Evolutionary conservation across 352 stramenopile genomes (phyloP).

Genomic region (Elongisporangium anandrum): DNA sequence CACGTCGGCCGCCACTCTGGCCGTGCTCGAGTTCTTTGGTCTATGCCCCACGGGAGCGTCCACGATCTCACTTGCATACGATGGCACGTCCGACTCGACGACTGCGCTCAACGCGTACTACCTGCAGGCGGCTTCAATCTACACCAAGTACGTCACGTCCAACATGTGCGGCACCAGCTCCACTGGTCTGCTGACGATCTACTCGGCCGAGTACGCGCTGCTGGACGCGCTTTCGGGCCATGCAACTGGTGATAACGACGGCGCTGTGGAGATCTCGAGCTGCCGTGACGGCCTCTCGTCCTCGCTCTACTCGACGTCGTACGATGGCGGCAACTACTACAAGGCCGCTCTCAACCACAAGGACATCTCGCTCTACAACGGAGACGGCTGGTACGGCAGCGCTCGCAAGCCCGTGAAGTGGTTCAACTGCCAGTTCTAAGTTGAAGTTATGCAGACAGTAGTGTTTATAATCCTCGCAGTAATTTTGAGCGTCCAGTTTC

Average conservation of each 20-base stretch:
- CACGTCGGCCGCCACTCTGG: slow-evolving; percentile 1
- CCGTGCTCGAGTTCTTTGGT: slow-evolving; percentile 7
- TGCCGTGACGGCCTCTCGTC: slow-evolving; percentile 12
- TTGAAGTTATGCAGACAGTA: background rate
- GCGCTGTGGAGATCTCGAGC: slow-evolving; percentile 21
- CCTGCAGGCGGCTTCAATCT: slow-evolving; percentile 6
- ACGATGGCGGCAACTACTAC: slow-evolving; percentile 18
- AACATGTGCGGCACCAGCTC: slow-evolving; percentile 20
- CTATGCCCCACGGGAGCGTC: slow-evolving; percentile 14
- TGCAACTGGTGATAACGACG: slow-evolving; percentile 18
- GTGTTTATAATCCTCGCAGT: background rate
- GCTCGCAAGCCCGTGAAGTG: slow-evolving; percentile 30
- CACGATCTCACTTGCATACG: slow-evolving; percentile 12
- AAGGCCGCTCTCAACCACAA: slow-evolving; percentile 26
- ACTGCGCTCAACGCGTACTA: slow-evolving; percentile 12
- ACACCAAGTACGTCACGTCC: slow-evolving; percentile 12
- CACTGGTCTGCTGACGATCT: slow-evolving; percentile 11
- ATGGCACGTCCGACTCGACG: slow-evolving; percentile 10
- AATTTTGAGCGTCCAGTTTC: background rate
- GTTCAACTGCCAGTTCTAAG: slow-evolving; percentile 31
- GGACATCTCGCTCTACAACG: slow-evolving; percentile 20
- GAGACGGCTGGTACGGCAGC: slow-evolving; percentile 19
- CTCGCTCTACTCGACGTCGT: background rate
- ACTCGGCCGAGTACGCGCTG: slow-evolving; percentile 7
- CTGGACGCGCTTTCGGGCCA: slow-evolving; percentile 17